Evolutionary conservation across 2,329 filamentous ascomycete genomes (phyloP).

Genomic region (Sporothrix pallida): DNA sequence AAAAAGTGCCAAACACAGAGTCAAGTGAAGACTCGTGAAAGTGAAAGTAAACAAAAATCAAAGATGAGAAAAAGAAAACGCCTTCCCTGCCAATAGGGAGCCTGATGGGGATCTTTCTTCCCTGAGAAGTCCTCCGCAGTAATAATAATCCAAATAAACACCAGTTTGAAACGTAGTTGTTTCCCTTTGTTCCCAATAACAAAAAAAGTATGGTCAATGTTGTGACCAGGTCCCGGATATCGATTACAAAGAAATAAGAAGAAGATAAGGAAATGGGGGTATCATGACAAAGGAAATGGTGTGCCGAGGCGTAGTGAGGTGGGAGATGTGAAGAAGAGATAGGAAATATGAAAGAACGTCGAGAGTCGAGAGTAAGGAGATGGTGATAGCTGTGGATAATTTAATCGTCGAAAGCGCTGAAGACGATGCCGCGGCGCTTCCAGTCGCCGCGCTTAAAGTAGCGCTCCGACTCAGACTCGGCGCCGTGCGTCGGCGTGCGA

Average conservation of each 20-base stretch:
- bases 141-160: background rate
- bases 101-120: conserved; percentile 10
- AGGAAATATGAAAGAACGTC: background rate
- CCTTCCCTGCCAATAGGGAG: conserved; percentile 16
- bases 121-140: background rate
- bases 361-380: background rate
- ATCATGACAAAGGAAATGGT: conserved; percentile 36
- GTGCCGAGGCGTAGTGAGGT: background rate
- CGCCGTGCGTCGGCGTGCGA: conserved; percentile 37
- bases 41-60: background rate
- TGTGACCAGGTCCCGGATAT: background rate
- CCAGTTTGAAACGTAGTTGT: background rate
- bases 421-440: conserved; percentile 48
- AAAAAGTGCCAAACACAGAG: background rate
- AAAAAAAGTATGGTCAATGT: background rate
- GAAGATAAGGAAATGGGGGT: conserved; percentile 28
- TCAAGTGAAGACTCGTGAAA: no score
- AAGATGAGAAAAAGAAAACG: background rate
- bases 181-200: conserved; percentile 15
- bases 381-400: background rate
- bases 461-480: conserved; percentile 39
- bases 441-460: conserved; percentile 46
- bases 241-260: conserved; percentile 17
- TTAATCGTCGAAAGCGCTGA: conserved; percentile 43
- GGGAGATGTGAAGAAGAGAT: background rate